Evolutionary conservation across 2,329 filamentous ascomycete species (phyloP).

Genomic region (Claviceps sp.): DNA sequence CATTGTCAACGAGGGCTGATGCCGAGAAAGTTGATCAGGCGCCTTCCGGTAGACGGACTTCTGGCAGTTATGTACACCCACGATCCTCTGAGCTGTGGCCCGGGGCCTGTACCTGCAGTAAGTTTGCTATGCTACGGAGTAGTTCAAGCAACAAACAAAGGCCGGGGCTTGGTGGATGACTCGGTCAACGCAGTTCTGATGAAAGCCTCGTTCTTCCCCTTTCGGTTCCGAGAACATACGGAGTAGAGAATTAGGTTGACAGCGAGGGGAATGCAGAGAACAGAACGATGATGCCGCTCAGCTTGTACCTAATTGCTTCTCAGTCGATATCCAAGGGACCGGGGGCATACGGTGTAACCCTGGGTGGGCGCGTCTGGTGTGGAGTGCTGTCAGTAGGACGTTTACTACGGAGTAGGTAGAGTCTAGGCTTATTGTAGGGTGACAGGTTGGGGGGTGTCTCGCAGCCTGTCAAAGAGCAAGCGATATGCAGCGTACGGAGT

Average conservation of each 20-base stretch:
- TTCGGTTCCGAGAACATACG: too few relatives aligned
- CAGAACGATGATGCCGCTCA: neutral
- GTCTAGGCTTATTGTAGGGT: neutral
- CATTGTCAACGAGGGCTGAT: neutral
- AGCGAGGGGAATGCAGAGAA: neutral
- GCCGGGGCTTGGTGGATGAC: neutral
- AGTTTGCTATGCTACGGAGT: neutral
- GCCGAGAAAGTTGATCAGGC: neutral
- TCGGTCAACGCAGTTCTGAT: neutral
- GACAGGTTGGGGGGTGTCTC: neutral
- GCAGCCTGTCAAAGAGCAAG: neutral
- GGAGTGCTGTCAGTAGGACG: neutral
- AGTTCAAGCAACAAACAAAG: neutral
- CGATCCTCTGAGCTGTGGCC: neutral
- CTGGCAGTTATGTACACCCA: neutral
- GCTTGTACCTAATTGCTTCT: neutral
- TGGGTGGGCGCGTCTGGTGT: neutral
- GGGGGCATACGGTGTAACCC: too few relatives aligned
- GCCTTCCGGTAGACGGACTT: neutral
- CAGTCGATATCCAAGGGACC: neutral
- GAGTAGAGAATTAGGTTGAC: neutral
- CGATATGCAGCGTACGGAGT: neutral
- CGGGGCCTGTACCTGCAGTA: neutral
- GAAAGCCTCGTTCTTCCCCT: neutral
- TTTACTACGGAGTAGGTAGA: neutral